These are phyloP conservation scores for Ploettnerulaceae sp. DNA, from an alignment of 2,329 filamentous ascomycete genomes.

Conservation along the genomic window DNA sequence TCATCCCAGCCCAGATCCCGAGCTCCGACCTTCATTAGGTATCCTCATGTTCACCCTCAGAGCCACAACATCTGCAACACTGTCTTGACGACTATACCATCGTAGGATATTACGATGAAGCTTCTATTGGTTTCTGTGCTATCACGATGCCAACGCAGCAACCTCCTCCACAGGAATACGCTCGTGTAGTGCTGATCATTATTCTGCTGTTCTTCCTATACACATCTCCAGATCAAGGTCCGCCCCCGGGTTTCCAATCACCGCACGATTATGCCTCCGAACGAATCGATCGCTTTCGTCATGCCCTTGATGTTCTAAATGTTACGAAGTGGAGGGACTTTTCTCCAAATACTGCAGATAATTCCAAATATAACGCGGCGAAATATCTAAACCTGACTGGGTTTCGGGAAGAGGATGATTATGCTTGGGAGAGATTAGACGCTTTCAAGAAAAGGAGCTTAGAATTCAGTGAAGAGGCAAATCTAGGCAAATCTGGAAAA, in stretches of 20 bases:
- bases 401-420: conserved; percentile 66
- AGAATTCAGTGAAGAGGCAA: conserved; percentile 53
- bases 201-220: conserved; percentile 33
- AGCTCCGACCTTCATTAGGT: no score
- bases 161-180: conserved; percentile 28
- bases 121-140: conserved; percentile 16
- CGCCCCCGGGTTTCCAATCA: conserved; percentile 38
- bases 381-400: conserved; percentile 70
- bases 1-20: no score
- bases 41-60: neutral
- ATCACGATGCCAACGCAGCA: conserved; percentile 26
- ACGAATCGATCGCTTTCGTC: conserved; percentile 48
- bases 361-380: conserved; percentile 21
- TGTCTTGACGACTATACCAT: neutral
- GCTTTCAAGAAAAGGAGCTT: conserved; percentile 61
- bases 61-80: neutral
- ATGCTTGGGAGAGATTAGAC: conserved; percentile 70
- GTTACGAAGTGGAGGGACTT: conserved; percentile 58
- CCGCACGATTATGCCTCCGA: conserved; percentile 41
- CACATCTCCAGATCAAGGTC: conserved; percentile 27
- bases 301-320: conserved; percentile 51
- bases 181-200: conserved; percentile 29
- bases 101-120: conserved; percentile 33
- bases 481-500: conserved; percentile 27
- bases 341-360: conserved; percentile 37